Conservation (phyloP, 441 rosid genomes). For the Mallotus japonicus region DNA sequence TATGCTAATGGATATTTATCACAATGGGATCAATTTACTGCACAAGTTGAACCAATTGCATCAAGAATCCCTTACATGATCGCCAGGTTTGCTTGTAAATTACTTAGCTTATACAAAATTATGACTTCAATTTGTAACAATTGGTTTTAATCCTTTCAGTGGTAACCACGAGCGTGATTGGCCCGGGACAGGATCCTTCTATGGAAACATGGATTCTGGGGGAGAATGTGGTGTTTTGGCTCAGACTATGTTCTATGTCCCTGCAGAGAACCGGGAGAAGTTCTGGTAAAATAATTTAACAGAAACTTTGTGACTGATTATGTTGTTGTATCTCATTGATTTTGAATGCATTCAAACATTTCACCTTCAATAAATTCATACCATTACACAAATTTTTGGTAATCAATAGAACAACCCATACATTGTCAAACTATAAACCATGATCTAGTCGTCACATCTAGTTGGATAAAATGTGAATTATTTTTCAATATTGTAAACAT, state of each 20-base stretch:
- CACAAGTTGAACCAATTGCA: slow-evolving; percentile 79
- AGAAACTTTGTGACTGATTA: too few relatives aligned
- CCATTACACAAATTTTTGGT: too few relatives aligned
- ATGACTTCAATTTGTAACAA: background rate
- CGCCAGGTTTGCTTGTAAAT: slow-evolving; percentile 50
- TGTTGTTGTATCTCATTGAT: too few relatives aligned
- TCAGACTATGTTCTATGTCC: slow-evolving; percentile 79
- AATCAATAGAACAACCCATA: too few relatives aligned
- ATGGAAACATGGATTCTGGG: slow-evolving; percentile 64
- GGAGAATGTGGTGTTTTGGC: slow-evolving; percentile 91
- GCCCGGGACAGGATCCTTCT: slow-evolving; percentile 83
- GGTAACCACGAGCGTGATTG: slow-evolving; percentile 95
- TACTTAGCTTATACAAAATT: background rate
- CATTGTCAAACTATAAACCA: too few relatives aligned
- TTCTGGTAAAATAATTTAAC: slow-evolving; percentile 46
- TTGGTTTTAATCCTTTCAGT: slow-evolving; percentile 34
- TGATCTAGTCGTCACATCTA: too few relatives aligned
- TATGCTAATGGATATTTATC: slow-evolving; percentile 83
- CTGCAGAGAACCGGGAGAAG: slow-evolving; percentile 74
- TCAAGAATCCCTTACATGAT: slow-evolving; percentile 80
- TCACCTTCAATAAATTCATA: too few relatives aligned
- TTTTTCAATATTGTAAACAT: too few relatives aligned
- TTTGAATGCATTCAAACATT: too few relatives aligned
- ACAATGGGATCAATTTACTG: slow-evolving; percentile 84
- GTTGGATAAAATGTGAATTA: too few relatives aligned